These are phyloP conservation scores for Haberlea rhodopensis DNA, from an alignment of 257 asterid species.

Conservation along the genomic window DNA sequence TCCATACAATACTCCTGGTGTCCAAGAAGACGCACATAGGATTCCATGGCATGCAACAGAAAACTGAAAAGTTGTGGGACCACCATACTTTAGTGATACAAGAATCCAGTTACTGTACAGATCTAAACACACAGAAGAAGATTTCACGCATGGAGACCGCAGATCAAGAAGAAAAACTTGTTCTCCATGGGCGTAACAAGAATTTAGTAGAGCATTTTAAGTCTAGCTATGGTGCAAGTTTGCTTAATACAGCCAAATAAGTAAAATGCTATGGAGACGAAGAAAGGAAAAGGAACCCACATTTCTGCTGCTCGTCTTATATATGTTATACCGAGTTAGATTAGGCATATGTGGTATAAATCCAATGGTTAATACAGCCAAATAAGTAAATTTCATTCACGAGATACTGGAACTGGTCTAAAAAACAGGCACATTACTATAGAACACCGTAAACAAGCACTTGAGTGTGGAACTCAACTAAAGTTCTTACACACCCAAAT, in stretches of 20 bases:
- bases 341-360: too few species aligned
- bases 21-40: conserved; percentile 31
- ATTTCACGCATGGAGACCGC: not conserved
- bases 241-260: not conserved
- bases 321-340: not conserved
- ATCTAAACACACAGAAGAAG: not conserved
- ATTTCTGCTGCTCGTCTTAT: not conserved
- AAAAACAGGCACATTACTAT: not conserved
- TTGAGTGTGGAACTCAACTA: not conserved
- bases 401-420: not conserved
- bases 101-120: too few species aligned
- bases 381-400: not conserved
- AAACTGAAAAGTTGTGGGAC: conserved; percentile 32
- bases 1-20: too few species aligned
- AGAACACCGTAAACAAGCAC: not conserved
- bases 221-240: not conserved
- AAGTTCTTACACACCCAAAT: not conserved
- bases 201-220: not conserved
- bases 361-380: not conserved
- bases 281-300: not conserved
- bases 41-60: conserved; percentile 35
- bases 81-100: conserved; percentile 13
- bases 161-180: not conserved
- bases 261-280: not conserved
- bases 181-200: not conserved